Base-by-base conservation (phyloP, 78 protist genomes). In the Dictyostelium brefeldianum region DNA sequence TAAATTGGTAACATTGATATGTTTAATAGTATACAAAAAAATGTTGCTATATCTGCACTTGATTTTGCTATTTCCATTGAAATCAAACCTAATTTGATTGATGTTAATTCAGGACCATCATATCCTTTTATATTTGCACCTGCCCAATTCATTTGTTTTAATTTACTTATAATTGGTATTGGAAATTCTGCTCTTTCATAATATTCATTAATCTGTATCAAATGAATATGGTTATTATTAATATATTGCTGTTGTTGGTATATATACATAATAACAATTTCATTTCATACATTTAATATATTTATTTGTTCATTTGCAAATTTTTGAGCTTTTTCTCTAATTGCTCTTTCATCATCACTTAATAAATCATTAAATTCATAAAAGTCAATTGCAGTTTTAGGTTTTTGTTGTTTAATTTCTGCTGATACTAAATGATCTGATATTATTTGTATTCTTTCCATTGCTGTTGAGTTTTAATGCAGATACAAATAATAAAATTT, bases 1-100 rank as follows among this genome's bases (percentile, higher is more conserved):
- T 80, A 89, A 67, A 98, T 98, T 17, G 99, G 98, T 50, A 91
- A 78, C 99, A 98, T 98, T 47, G 93, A 46, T 5, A 87, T 87
- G 29, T 80, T 87, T 7, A 75, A 74, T 12, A 87, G 43, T 4
- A 87, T 87, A 10, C 50, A 1, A 78, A 18, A 87, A 36, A 87
- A 87, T 0, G 79, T 65, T 50, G 93, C 43, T 14, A 87, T 31
- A 77, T 87, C 93, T 12, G 93, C 69, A 17, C 80, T 47, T 9
- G 27, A 17, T 29, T 87, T 87, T 22, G 93, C 62, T 7, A 87
- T 50, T 11, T 87, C 93, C 25, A 77, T 29, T 27, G 84, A 25
- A 11, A 87, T 31, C 54, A 87, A 25, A 4, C 93, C 93, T 31
- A 53, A 62, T 77, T 25, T 17, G 3, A 27, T 74, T 22, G 93